Conservation (phyloP, 176 grass and related monocot genomes). For the Aegilops umbellulata region DNA sequence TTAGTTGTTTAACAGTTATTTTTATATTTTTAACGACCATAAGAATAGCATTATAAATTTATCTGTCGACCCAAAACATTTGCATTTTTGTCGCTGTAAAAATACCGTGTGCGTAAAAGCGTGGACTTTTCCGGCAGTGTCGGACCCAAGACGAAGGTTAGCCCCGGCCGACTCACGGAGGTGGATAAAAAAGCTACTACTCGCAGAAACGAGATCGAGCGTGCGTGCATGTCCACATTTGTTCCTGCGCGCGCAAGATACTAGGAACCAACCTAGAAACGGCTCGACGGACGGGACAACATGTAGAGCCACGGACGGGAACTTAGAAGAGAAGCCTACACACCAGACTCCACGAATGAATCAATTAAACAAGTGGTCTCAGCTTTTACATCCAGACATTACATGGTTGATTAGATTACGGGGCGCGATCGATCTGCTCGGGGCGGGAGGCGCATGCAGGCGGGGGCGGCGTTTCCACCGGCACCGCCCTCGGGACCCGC, state of each 20-base stretch:
- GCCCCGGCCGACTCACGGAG: constrained; percentile 15
- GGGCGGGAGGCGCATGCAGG: constrained; percentile 26
- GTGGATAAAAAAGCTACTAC: neutral
- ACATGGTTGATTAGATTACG: neutral
- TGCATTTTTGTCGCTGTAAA: neutral
- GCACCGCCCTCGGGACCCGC: constrained; percentile 47
- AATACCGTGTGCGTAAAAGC: neutral
- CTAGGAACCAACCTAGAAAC: constrained; percentile 43
- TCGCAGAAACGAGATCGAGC: neutral
- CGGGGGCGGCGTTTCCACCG: constrained; percentile 39
- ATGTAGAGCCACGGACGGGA: constrained; percentile 4
- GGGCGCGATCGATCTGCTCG: constrained; percentile 8
- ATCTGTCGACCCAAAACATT: neutral
- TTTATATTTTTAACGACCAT: neutral
- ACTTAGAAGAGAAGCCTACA: neutral
- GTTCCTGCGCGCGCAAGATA: constrained; percentile 7
- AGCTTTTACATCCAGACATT: constrained; percentile 39
- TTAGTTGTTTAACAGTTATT: neutral
- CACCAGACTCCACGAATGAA: neutral
- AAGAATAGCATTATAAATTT: neutral
- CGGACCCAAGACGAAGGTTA: neutral
- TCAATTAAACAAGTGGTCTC: neutral
- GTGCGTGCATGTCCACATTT: neutral
- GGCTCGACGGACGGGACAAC: constrained; percentile 46
- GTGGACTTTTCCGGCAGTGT: neutral